Base-by-base conservation (phyloP, 1,284 basidiomycete species). In the Boletus smithii region DNA sequence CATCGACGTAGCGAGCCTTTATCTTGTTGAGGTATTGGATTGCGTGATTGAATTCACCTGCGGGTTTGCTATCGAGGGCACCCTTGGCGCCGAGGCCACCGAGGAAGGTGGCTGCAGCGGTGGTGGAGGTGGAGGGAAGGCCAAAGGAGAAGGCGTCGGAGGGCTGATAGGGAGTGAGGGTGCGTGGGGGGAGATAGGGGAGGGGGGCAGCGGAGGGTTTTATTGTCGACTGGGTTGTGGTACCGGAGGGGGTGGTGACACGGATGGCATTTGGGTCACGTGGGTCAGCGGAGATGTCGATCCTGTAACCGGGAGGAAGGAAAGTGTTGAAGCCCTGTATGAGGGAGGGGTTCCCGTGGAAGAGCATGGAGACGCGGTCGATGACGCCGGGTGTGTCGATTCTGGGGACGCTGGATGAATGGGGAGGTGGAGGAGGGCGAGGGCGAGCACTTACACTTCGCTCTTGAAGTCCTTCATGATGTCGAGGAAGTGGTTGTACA, bases 391-490 rank as follows among this genome's bases (percentile, higher is more conserved):
- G 97, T 0, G 97, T 99, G 74, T 99, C 95, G 68, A 99, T 97
- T 51, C 93, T 97, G 70, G 34, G n/a, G 16, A 14, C 20, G 22
- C 8, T 43, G 45, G 18, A 9, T 44, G 44, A 42, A 41, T 4
- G 34, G 17, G 38, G 34, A 2, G 8, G 13, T 4, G 20, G 20
- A 44, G 16, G 36, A 9, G 49, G 43, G 41, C 20, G 13, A n/a
- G 48, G 29, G 41, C 20, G 13, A n/a, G 48, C 27, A 44, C 90
- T 74, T 68, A 97, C 93, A 80, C 78, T 70, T 95, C 89, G 58
- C 88, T 88, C 73, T 97, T 97, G 70, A 97, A 97, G 67, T 99
- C 95, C 74, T 98, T 99, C 95, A 98, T 98, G 63, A 98, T 97
- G 69, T 98, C 95, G 67, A 98, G 73, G 67, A 98, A 98, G 57